phyloP scores from a whole-genome alignment of 2,329 filamentous ascomycete species.

The Capronia epimyces region DNA sequence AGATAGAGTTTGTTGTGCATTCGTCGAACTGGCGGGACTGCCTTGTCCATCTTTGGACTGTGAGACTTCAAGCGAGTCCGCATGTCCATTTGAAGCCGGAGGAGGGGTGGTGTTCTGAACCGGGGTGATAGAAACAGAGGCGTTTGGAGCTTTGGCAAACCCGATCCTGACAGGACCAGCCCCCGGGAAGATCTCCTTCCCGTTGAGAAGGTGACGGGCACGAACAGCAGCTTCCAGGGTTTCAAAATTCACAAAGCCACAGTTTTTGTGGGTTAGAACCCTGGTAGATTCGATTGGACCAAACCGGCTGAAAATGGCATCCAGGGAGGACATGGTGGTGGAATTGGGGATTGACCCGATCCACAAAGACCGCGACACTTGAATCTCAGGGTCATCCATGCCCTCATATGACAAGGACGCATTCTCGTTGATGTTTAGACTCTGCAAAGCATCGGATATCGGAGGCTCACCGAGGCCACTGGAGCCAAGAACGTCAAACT shows the following conservation, averaged over 20 bases:
- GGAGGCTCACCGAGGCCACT: constrained; percentile 12
- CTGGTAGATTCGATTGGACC: constrained; percentile 85
- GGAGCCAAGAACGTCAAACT: constrained; percentile 18
- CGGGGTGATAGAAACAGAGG: constrained; percentile 71
- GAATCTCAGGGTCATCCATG: constrained; percentile 69
- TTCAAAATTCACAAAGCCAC: constrained; percentile 97
- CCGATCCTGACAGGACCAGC: constrained; percentile 92
- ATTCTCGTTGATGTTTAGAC: constrained; percentile 22
- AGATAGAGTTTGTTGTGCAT: constrained; percentile 19
- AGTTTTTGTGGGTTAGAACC: constrained; percentile 97
- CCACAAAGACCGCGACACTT: constrained; percentile 84
- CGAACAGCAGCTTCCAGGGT: constrained; percentile 82
- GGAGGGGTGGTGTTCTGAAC: constrained; percentile 87
- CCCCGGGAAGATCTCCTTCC: constrained; percentile 96
- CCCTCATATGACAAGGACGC: constrained; percentile 53
- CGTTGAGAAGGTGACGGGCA: constrained; percentile 81
- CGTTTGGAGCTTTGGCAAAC: constrained; percentile 91
- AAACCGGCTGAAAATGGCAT: constrained; percentile 91
- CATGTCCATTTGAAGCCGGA: constrained; percentile 54
- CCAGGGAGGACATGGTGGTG: constrained; percentile 89
- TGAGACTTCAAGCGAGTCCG: constrained; percentile 20
- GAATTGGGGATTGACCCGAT: constrained; percentile 96
- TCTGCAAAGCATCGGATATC: constrained; percentile 23
- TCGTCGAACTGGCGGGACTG: constrained; percentile 27
- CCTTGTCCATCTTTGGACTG: constrained; percentile 32